A percentile compares a stretch with the other conserved stretches of the same genome.
phyloP scores from a whole-genome alignment of 108 stramenopile genomes.

The Fragilariopsis cylindrus region DNA sequence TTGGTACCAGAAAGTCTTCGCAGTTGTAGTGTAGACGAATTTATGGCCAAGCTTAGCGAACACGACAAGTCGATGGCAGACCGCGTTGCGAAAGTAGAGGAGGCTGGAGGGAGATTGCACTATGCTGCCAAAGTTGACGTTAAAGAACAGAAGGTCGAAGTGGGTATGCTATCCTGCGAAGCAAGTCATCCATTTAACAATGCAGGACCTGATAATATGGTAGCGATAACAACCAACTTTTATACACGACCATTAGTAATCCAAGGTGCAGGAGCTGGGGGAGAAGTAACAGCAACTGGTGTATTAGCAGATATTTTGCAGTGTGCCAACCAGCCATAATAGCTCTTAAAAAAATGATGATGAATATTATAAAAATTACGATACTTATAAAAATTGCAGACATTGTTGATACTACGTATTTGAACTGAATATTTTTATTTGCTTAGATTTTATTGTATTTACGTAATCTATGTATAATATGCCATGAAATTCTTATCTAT shows the following conservation, averaged over 20 bases:
- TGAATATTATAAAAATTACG: too few relatives aligned
- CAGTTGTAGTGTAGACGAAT: slow-evolving; percentile 49
- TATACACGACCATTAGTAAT: slow-evolving; percentile 56
- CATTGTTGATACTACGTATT: too few relatives aligned
- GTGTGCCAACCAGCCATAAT: slow-evolving; percentile 24
- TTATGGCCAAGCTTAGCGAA: slow-evolving; percentile 42
- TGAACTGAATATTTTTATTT: too few relatives aligned
- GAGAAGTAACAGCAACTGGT: slow-evolving; percentile 60
- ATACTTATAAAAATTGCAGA: too few relatives aligned
- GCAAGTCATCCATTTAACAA: slow-evolving; percentile 50
- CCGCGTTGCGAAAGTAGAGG: slow-evolving; percentile 39
- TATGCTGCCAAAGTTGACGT: slow-evolving; percentile 64
- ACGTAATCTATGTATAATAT: too few relatives aligned
- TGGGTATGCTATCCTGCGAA: slow-evolving; percentile 50
- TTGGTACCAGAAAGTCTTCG: slow-evolving; percentile 43
- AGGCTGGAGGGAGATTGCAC: slow-evolving; percentile 44
- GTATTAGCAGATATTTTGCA: slow-evolving; percentile 51
- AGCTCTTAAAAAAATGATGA: too few relatives aligned
- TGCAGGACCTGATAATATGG: slow-evolving; percentile 59
- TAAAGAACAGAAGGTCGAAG: slow-evolving; percentile 36
- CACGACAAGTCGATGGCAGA: slow-evolving; percentile 43
- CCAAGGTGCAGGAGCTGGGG: slow-evolving; percentile 62
- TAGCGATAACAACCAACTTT: slow-evolving; percentile 51
- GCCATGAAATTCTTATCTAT: too few relatives aligned
- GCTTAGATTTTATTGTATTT: too few relatives aligned